Evolutionary conservation across 108 stramenopile species (phyloP).

Genomic region (Stephanodiscus minutulus): DNA sequence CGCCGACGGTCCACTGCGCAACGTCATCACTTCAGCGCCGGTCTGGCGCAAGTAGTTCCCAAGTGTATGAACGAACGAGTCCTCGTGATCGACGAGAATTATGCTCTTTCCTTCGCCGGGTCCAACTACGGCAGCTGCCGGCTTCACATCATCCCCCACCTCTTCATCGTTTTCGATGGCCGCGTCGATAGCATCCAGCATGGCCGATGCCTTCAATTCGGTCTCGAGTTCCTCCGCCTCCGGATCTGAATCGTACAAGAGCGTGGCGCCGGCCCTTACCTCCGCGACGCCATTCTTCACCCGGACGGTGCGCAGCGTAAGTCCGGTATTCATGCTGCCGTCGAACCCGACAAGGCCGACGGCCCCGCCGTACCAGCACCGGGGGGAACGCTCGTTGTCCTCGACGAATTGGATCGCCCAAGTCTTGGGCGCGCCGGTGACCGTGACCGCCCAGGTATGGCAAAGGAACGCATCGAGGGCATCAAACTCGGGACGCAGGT

Average conservation of each 20-base stretch:
- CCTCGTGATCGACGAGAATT: slow-evolving; percentile 96
- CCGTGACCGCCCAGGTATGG: slow-evolving; percentile 99
- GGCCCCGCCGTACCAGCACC: slow-evolving; percentile 98
- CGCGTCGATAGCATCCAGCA: slow-evolving; percentile 90
- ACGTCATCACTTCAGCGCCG: slow-evolving; percentile 89
- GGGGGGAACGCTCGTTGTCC: slow-evolving; percentile 90
- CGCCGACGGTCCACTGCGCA: slow-evolving; percentile 90
- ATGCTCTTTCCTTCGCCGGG: slow-evolving; percentile 85
- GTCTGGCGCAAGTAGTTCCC: slow-evolving; percentile 98
- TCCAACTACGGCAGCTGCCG: slow-evolving; percentile 31
- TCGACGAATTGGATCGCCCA: slow-evolving; percentile 99
- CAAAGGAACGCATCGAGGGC: slow-evolving; percentile 98
- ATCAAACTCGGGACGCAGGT: slow-evolving; percentile 94
- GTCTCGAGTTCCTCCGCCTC: slow-evolving; percentile 95
- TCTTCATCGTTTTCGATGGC: slow-evolving; percentile 25
- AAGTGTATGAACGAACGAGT: slow-evolving; percentile 98
- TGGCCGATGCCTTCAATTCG: slow-evolving; percentile 97
- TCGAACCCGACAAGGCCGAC: slow-evolving; percentile 98
- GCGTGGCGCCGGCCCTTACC: slow-evolving; percentile 93
- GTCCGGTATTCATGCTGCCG: slow-evolving; percentile 95
- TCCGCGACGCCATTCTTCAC: slow-evolving; percentile 94
- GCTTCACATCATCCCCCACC: slow-evolving; percentile 7
- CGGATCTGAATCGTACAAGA: slow-evolving; percentile 94
- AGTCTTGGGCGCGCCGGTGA: slow-evolving; percentile 98
- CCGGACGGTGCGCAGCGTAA: slow-evolving; percentile 94